Evolutionary conservation across 1,284 basidiomycete species (phyloP), one percentile per base, ranked within the genome.

Genomic region (Cutaneotrichosporon daszewskae): DNA sequence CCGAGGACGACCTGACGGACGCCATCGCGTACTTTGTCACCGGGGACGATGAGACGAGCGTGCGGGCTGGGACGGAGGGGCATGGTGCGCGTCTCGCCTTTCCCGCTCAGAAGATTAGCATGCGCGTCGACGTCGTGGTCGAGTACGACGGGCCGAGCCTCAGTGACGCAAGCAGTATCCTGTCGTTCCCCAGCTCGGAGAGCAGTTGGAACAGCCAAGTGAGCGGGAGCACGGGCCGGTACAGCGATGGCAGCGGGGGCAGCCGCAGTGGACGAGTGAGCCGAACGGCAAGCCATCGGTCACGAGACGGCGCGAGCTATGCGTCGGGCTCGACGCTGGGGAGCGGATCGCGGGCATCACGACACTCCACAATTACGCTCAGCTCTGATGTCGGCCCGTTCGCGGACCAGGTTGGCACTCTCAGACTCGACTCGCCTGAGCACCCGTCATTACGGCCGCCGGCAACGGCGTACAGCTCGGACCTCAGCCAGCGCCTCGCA

Each of bases 101-200:
- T 4, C 35, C 43, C 1, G 40, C 49, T 12, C 47, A 49, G 23
- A 86, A 81, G 64, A 84, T 92, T 46, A 84, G 81, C 1, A 71
- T 92, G 18, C 76, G 79, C 14, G 79, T 92, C 32, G 76, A 82
- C 34, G 82, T 94, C 24, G 74, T 76, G 4, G 81, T 90, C 46
- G 87, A 90, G 53, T 90, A 88, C 58, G 89, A 92, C 60, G 87
- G 87, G 0, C 87, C 85, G n/a, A 87, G 83, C 64, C 74, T 92
- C 45, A 89, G 85, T 13, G 89, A 92, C 58, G 86, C 87, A 1
- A 82, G 80, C 7, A 89, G 86, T 11, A 73, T 90, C 12, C 78
- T 78, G 4, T 66, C 58, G 31, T 64, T 62, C 32, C 32, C 39
- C 16, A 32, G 40, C 14, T 28, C 32, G 13, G 50, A 48, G 34